These are phyloP conservation scores for Talaromyces thailandensis DNA, from an alignment of 495 filamentous ascomycete species.

Conservation along the genomic window DNA sequence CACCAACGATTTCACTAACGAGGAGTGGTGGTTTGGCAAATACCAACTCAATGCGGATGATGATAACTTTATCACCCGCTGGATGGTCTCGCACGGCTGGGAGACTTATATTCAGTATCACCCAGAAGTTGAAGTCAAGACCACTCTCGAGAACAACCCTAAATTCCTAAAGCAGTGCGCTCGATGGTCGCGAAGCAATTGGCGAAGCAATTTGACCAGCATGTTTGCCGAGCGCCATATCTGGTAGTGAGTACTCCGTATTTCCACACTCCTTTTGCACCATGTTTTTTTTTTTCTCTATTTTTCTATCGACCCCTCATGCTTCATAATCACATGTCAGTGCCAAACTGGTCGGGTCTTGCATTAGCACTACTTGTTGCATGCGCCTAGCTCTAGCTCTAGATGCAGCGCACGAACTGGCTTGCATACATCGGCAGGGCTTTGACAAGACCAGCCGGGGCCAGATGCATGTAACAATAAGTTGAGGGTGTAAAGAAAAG, in stretches of 20 bases:
- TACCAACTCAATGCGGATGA: slow-evolving; percentile 75
- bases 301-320: neutral
- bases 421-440: neutral
- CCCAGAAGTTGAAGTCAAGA: slow-evolving; percentile 62
- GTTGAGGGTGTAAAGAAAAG: neutral
- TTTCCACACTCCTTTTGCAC: neutral
- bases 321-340: slow-evolving; percentile 1
- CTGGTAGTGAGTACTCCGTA: slow-evolving; percentile 49
- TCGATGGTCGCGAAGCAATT: slow-evolving; percentile 75
- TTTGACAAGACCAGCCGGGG: neutral
- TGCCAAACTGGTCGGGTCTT: neutral
- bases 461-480: neutral
- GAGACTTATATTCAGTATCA: slow-evolving; percentile 72
- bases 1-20: slow-evolving; percentile 60
- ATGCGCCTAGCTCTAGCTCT: neutral
- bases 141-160: slow-evolving; percentile 63
- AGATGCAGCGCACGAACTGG: neutral
- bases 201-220: slow-evolving; percentile 72
- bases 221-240: slow-evolving; percentile 62
- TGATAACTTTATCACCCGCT: slow-evolving; percentile 78
- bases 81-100: slow-evolving; percentile 68
- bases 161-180: slow-evolving; percentile 72
- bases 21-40: slow-evolving; percentile 57
- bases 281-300: slow-evolving; percentile 6
- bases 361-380: neutral